Evolutionary conservation across 2,329 filamentous ascomycete genomes (phyloP).

Genomic region (Hyphodiscus sp.): DNA sequence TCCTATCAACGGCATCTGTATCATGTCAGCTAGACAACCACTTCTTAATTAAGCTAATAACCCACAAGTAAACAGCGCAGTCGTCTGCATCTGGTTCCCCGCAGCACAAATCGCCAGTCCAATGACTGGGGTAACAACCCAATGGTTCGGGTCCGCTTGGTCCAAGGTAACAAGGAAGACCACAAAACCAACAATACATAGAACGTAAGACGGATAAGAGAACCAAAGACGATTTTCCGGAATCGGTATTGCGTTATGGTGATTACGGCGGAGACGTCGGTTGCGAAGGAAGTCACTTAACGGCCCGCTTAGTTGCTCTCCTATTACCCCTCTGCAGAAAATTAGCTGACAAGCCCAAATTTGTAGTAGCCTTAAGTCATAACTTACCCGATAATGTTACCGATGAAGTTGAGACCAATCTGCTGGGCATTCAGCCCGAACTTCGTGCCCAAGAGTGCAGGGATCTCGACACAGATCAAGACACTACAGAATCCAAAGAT

Average conservation of each 20-base stretch:
- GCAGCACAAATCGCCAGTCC: slow-evolving; percentile 45
- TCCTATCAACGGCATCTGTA: no score
- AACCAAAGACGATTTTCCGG: slow-evolving; percentile 53
- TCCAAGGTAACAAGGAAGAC: slow-evolving; percentile 44
- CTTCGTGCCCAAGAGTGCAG: slow-evolving; percentile 47
- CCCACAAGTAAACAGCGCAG: slow-evolving; percentile 53
- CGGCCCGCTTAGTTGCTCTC: slow-evolving; percentile 49
- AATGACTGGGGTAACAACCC: slow-evolving; percentile 52
- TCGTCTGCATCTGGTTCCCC: slow-evolving; percentile 56
- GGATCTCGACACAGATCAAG: slow-evolving; percentile 50
- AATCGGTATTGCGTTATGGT: no score
- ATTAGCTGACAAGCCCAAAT: no score
- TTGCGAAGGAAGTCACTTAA: no score
- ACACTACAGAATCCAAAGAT: slow-evolving; percentile 49
- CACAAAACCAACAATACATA: slow-evolving; percentile 45
- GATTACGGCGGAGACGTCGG: no score
- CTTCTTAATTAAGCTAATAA: no score
- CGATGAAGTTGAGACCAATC: slow-evolving; percentile 51
- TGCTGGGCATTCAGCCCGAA: slow-evolving; percentile 53
- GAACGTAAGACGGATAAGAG: slow-evolving; percentile 44
- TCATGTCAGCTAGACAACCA: no score
- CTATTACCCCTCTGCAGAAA: no score
- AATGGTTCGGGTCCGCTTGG: slow-evolving; percentile 36
- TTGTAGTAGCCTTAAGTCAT: no score
- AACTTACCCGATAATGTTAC: slow-evolving; percentile 50